These are phyloP conservation scores for Xylaria arbuscula DNA, from an alignment of 2,329 filamentous ascomycete species.

Conservation along the genomic window DNA sequence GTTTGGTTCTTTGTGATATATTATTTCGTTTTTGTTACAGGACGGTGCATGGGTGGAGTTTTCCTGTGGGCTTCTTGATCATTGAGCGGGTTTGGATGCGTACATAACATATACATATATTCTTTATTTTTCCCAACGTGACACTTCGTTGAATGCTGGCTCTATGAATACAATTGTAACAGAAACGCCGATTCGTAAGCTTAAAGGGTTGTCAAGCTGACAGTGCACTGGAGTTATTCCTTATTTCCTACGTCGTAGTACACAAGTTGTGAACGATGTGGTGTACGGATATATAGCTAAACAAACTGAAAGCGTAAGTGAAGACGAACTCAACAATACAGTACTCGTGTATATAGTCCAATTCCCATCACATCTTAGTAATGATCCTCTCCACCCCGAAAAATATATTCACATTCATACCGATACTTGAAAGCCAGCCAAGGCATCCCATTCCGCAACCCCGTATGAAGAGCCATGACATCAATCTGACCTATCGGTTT, in stretches of 20 bases:
- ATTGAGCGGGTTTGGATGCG: neutral
- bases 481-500: neutral
- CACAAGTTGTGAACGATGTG: too few relatives aligned
- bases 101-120: too few relatives aligned
- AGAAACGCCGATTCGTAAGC: too few relatives aligned
- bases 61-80: neutral
- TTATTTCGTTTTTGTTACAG: neutral
- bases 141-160: too few relatives aligned
- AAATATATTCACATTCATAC: neutral
- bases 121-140: too few relatives aligned
- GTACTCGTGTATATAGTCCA: too few relatives aligned
- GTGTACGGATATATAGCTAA: too few relatives aligned
- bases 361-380: neutral
- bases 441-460: neutral
- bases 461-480: neutral
- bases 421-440: neutral
- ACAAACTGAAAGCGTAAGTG: neutral
- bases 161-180: too few relatives aligned
- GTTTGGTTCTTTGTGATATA: neutral
- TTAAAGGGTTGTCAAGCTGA: too few relatives aligned
- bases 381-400: neutral
- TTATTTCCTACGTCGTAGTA: too few relatives aligned
- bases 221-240: too few relatives aligned
- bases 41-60: constrained; percentile 7
- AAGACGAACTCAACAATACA: neutral